These are phyloP conservation scores for Rickenella mellea DNA, from an alignment of 768 basidiomycete genomes.

Conservation along the genomic window DNA sequence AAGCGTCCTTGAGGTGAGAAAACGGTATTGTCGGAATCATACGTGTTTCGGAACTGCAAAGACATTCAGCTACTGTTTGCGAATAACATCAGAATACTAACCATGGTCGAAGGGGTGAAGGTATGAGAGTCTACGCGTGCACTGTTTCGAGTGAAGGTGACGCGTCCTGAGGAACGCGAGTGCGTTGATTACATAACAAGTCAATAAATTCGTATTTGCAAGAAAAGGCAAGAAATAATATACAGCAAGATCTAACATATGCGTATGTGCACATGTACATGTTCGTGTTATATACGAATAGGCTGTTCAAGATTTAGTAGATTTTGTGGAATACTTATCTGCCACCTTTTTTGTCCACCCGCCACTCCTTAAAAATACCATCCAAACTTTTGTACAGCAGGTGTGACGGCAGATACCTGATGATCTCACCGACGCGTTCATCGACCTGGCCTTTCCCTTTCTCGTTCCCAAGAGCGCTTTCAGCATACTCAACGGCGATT, in stretches of 20 bases:
- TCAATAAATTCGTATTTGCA: not conserved
- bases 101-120: conserved; percentile 17
- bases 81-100: conserved; percentile 10
- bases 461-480: conserved; percentile 50
- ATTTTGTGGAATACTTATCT: conserved; percentile 24
- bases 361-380: conserved; percentile 91
- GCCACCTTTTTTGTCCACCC: conserved; percentile 71
- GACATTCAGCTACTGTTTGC: not conserved
- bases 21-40: conserved; percentile 98
- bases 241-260: conserved; percentile 14
- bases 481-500: conserved; percentile 74
- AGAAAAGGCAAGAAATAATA: not conserved
- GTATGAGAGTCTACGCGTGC: not conserved
- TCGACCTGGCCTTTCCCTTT: conserved; percentile 67
- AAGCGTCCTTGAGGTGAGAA: conserved; percentile 94
- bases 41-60: conserved; percentile 82
- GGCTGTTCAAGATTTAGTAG: no score
- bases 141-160: conserved; percentile 14
- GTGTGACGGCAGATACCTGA: conserved; percentile 79
- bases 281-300: not conserved
- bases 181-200: conserved; percentile 4
- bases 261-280: conserved; percentile 17
- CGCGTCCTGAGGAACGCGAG: conserved; percentile 21
- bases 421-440: conserved; percentile 77
- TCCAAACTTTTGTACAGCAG: conserved; percentile 87